Percentiles rank a stretch among this genome's conserved stretches.
These are phyloP conservation scores for Populus hybrid DNA, from an alignment of 441 rosid species.

Conservation along the genomic window DNA sequence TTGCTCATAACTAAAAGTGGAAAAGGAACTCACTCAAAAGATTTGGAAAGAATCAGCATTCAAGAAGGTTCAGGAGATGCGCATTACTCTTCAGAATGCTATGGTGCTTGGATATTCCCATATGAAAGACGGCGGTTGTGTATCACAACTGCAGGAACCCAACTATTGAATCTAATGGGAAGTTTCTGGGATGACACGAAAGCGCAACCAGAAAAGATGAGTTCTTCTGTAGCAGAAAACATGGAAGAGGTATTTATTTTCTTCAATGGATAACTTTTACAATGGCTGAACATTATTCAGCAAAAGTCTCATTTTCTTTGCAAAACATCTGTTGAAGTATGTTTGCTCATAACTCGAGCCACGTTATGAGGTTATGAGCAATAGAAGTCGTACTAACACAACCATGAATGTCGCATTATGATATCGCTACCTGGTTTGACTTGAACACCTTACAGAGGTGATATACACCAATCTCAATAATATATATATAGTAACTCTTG, in stretches of 20 bases:
- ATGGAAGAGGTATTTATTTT: conserved; percentile 41
- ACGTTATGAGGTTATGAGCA: too few relatives aligned
- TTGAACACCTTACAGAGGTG: too few relatives aligned
- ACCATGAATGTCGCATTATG: background rate
- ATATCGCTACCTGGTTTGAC: background rate
- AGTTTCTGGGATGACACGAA: conserved; percentile 19
- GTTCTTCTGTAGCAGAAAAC: conserved; percentile 23
- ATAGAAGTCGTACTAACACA: background rate
- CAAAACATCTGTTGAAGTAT: background rate
- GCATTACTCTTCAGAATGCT: conserved; percentile 31
- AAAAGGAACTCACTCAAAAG: conserved; percentile 21
- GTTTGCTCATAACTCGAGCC: background rate
- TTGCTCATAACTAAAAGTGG: conserved; percentile 21
- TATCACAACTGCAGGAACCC: conserved; percentile 44
- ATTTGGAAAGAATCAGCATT: conserved; percentile 16
- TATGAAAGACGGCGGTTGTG: conserved; percentile 46
- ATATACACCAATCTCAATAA: too few relatives aligned
- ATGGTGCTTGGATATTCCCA: conserved; percentile 74
- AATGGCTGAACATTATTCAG: background rate
- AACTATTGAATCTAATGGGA: conserved; percentile 35
- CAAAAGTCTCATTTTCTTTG: background rate
- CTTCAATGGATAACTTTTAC: background rate
- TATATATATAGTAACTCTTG: too few relatives aligned
- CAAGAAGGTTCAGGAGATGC: conserved; percentile 27
- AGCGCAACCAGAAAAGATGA: conserved; percentile 23